These are phyloP conservation scores for Lippia alba DNA, from an alignment of 305 asterid species.

Conservation along the genomic window DNA sequence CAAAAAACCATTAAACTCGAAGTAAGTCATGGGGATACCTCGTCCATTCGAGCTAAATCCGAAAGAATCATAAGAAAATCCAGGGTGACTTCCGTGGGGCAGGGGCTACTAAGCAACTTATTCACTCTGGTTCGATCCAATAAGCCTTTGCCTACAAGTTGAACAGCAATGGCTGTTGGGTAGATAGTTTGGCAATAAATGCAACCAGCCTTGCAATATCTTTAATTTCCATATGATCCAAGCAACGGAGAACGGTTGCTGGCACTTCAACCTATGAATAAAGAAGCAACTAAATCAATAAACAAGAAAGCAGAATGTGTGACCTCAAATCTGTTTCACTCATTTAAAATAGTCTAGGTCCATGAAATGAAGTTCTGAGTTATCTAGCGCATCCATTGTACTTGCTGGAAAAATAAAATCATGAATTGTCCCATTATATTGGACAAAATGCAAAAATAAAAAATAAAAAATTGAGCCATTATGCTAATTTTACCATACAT, in stretches of 20 bases:
- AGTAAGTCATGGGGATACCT: constrained; percentile 56
- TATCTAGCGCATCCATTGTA: constrained; percentile 15
- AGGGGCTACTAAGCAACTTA: constrained; percentile 67
- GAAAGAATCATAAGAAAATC: constrained; percentile 97
- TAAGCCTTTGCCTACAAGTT: constrained; percentile 87
- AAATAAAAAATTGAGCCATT: no score
- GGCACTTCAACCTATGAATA: constrained; percentile 74
- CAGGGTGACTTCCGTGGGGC: constrained; percentile 81
- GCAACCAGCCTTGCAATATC: constrained; percentile 89
- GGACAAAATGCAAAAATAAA: not conserved
- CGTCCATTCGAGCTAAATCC: constrained; percentile 98
- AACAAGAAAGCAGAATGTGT: constrained; percentile 24
- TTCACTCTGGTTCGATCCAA: constrained; percentile 79
- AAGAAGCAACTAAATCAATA: constrained; percentile 25
- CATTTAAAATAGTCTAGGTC: not conserved
- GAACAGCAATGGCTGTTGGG: constrained; percentile 81
- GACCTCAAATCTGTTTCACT: constrained; percentile 24
- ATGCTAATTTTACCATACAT: not conserved
- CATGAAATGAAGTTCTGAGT: constrained; percentile 8
- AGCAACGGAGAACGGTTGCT: constrained; percentile 67
- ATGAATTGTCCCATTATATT: constrained; percentile 11
- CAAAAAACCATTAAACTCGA: constrained; percentile 21
- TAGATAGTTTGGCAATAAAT: constrained; percentile 84
- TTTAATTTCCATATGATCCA: constrained; percentile 80
- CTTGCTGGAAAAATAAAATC: constrained; percentile 19